These are phyloP conservation scores for Cichorium intybus DNA, from an alignment of 140 eudicot species.

Conservation along the genomic window DNA sequence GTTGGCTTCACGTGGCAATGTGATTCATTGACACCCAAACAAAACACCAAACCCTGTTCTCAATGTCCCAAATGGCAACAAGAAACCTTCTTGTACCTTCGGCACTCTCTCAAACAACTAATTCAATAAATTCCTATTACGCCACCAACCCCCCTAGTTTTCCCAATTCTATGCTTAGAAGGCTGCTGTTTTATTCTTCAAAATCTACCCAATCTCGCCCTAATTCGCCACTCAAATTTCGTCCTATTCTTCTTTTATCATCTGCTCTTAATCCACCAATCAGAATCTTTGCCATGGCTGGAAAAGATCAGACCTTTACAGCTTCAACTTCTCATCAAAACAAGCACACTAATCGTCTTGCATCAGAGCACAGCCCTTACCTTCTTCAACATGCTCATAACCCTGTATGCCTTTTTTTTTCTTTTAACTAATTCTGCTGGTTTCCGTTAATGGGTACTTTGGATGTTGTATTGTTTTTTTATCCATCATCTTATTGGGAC, in stretches of 20 bases:
- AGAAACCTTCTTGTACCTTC: slow-evolving; percentile 23
- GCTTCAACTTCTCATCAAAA: slow-evolving; percentile 41
- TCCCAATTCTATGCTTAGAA: slow-evolving; percentile 36
- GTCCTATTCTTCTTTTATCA: slow-evolving; percentile 5
- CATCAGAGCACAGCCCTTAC: slow-evolving; percentile 89
- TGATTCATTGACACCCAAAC: slow-evolving; percentile 15
- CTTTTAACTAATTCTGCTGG: slow-evolving; percentile 7
- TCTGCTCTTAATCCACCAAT: slow-evolving; percentile 28
- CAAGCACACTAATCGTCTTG: slow-evolving; percentile 77
- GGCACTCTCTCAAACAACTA: not conserved
- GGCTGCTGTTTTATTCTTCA: slow-evolving; percentile 31
- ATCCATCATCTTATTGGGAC: not conserved
- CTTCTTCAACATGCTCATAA: slow-evolving; percentile 99
- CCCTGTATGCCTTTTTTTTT: slow-evolving; percentile 50
- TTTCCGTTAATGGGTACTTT: not conserved
- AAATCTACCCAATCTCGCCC: slow-evolving; percentile 28
- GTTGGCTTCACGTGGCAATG: slow-evolving; percentile 27
- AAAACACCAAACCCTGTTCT: slow-evolving; percentile 20
- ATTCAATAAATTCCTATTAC: slow-evolving; percentile 19
- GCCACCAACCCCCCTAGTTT: not conserved
- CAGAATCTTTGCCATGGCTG: slow-evolving; percentile 63
- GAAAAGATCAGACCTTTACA: slow-evolving; percentile 32
- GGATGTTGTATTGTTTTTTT: not conserved
- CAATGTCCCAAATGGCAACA: slow-evolving; percentile 33
- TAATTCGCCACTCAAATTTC: slow-evolving; percentile 12